Evolutionary conservation across 2,329 filamentous ascomycete genomes (phyloP), one percentile per base, ranked within the genome.

Genomic region (Dothideomycetes sp.): DNA sequence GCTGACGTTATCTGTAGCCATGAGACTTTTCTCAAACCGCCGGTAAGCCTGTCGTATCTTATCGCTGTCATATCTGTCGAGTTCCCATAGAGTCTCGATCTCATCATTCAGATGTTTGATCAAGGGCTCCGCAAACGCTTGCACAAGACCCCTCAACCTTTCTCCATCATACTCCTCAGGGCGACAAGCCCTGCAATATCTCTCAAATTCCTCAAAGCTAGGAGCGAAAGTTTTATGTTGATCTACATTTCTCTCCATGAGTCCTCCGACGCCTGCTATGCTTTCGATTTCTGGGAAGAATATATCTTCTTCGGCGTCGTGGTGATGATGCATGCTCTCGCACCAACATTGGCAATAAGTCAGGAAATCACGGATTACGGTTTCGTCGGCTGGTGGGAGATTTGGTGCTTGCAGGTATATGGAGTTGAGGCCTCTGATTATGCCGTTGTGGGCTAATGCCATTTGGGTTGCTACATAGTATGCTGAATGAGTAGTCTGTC

Each of bases 391-490:
- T 25, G n/a, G 33, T 11, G 52, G 52, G 9, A 57, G 37, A 41
- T 47, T 46, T 19, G 48, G 40, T 11, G 53, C 52, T 51, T 57
- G 57, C 38, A 52, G 47, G 46, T 59, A 62, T 30, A 63, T 54
- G 30, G 51, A 48, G 50, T 62, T 62, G 13, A 62, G 49, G 4
- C 56, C 54, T n/a, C 60, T 56, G 17, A 63, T 49, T 3, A 63
- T 54, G 34, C 50, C 47, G 41, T 62, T 61, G 48, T 63, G 60
- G 1, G 51, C 58, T 12, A 55, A 53, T 5, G 55, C 49, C 58
- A 60, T 61, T 38, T 62, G 51, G 10, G 48, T 52, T 31, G 54
- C 55, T n/a, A 55, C 50, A 49, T 59, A 59, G 49, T 57, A 51
- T 35, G 58, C 56, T 19, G 51, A 47, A 37, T 59, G 56, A 11